Evolutionary conservation across 2,329 filamentous ascomycete species (phyloP), one percentile per base, ranked within the genome.

Genomic region (Myotisia sp.): DNA sequence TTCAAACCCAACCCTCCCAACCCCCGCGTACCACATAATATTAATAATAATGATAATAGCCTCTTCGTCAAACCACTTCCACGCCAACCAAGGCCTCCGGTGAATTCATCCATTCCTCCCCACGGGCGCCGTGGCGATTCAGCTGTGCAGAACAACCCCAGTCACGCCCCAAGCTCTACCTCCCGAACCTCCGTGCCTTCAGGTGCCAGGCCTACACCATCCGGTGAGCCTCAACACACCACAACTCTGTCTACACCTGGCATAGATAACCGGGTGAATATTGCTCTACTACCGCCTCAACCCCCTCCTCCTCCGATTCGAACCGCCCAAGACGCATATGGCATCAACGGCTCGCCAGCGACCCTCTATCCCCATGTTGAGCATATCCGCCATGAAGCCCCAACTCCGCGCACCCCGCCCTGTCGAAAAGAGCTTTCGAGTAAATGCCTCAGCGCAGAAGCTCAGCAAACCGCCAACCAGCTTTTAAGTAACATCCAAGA

Each of bases 221-320:
- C n/a, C n/a, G n/a, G n/a, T n/a, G n/a, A n/a, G n/a, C 29, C 29
- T 2, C 29, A 32, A 22, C n/a, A n/a, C n/a, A 32, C 29, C 7
- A 7, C 22, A n/a, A 6, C 6, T 5, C 29, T 57, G 2, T 61
- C 63, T 8, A 63, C 61, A 3, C 55, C 58, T 2, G 61, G 59
- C n/a, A 64, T 66, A 53, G 63, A 65, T 41, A 59, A 59, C n/a
- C 46, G 65, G 35, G 61, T 61, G 18, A 63, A 66, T 40, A 47
- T 64, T 19, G 61, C 62, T 23, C 58, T 60, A 9, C 60, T 63
- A 53, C 62, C 64, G 46, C 59, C 58, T 36, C 61, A 62, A 34
- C 59, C 57, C 36, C 55, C 55, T 19, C 49, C 53, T 26, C 62
- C 52, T 34, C 49, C 58, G n/a, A n/a, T 17, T 33, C 55, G n/a